These are phyloP conservation scores for Senna tora DNA, from an alignment of 306 rosid species.

Conservation along the genomic window DNA sequence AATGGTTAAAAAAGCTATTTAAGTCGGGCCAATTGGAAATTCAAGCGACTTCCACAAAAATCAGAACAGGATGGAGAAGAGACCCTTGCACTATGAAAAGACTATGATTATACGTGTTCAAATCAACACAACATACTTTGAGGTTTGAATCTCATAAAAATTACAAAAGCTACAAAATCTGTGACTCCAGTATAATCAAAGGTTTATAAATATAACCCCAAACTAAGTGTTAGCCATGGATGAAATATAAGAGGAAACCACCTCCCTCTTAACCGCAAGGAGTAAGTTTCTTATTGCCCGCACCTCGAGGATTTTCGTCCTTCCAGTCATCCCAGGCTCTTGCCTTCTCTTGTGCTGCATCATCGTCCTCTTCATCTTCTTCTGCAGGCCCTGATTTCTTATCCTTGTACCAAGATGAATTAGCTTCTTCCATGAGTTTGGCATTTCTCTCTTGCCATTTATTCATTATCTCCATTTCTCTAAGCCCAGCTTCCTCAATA, in stretches of 20 bases:
- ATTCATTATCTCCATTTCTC: constrained; percentile 95
- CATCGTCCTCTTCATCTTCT: constrained; percentile 79
- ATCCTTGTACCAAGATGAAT: constrained; percentile 86
- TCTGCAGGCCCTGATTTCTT: constrained; percentile 55
- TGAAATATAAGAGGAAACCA: background rate
- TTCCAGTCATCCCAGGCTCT: constrained; percentile 99
- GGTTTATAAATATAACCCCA: constrained; percentile 18
- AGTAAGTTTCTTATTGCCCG: constrained; percentile 93
- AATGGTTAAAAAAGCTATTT: background rate
- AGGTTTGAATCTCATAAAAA: constrained; percentile 15
- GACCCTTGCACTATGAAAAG: constrained; percentile 24
- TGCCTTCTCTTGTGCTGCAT: constrained; percentile 84
- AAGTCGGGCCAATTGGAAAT: constrained; percentile 2
- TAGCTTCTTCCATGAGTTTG: constrained; percentile 83
- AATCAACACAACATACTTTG: constrained; percentile 22
- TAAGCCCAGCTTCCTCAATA: constrained; percentile 97
- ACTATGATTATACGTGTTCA: constrained; percentile 22
- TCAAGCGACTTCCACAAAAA: constrained; percentile 17
- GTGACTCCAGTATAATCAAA: constrained; percentile 16
- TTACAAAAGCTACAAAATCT: constrained; percentile 16
- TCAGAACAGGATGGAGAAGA: background rate
- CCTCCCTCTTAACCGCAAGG: constrained; percentile 68
- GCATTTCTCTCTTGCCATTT: constrained; percentile 89
- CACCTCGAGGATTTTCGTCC: constrained; percentile 96
- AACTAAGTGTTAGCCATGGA: background rate